Percentiles rank a stretch among this genome's conserved stretches.
Conservation (phyloP, 257 asterid genomes). For the Solanum virginianum region DNA sequence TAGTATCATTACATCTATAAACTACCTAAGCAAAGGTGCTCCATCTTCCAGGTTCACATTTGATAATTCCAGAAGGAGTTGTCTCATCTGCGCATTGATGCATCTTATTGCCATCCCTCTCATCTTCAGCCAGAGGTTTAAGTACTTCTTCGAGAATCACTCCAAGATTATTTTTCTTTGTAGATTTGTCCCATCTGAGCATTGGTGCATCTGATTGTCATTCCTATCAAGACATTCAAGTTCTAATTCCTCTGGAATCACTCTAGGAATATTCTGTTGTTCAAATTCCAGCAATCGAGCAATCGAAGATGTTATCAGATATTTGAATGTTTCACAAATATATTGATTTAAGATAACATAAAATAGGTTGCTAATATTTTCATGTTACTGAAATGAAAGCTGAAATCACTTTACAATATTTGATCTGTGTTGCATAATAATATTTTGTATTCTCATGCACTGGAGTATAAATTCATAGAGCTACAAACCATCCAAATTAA, state of each 20-base stretch:
- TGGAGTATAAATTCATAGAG: neutral
- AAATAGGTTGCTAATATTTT: neutral
- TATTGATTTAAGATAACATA: neutral
- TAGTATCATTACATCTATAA: neutral
- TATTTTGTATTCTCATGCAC: neutral
- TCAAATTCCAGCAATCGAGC: slow-evolving; percentile 28
- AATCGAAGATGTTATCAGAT: slow-evolving; percentile 19
- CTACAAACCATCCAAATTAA: neutral
- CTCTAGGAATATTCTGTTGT: neutral
- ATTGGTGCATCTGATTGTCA: neutral
- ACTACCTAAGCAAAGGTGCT: neutral
- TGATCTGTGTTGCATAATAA: neutral
- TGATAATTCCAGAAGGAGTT: neutral
- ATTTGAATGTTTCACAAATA: neutral
- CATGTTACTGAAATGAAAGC: neutral
- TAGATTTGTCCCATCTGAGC: slow-evolving; percentile 30
- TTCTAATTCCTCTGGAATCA: neutral
- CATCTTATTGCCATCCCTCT: neutral
- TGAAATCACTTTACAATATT: neutral
- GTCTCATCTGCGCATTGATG: neutral
- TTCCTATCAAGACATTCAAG: neutral
- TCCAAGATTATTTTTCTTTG: slow-evolving; percentile 26
- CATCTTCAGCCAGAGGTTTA: slow-evolving; percentile 14
- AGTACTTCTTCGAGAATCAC: slow-evolving; percentile 37
- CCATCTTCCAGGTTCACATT: neutral